These are phyloP conservation scores for Leptomonas pyrrhocoris DNA, from an alignment of 208 protist genomes.

Conservation along the genomic window DNA sequence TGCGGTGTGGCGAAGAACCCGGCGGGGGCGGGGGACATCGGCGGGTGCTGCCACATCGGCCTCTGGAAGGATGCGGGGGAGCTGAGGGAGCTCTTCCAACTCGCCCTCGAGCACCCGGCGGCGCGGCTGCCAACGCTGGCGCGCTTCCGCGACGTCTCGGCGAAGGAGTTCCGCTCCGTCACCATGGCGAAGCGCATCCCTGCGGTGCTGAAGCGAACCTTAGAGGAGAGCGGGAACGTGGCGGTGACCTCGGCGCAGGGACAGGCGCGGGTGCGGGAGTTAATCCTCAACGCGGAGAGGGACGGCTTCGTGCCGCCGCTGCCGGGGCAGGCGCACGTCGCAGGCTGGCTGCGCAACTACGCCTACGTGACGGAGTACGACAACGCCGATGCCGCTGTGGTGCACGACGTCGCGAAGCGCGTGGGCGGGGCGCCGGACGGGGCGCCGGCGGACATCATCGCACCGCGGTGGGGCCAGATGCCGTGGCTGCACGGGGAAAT, in stretches of 20 bases:
- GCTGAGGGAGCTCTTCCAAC: slow-evolving; percentile 61
- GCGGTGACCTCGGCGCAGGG: slow-evolving; percentile 21
- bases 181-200: slow-evolving; percentile 68
- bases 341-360: slow-evolving; percentile 81
- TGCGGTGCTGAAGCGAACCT: slow-evolving; percentile 51
- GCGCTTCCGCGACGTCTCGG: slow-evolving; percentile 70
- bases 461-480: slow-evolving; percentile 82
- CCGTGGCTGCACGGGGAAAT: slow-evolving; percentile 92
- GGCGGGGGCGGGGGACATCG: slow-evolving; percentile 18
- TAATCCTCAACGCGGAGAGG: slow-evolving; percentile 39
- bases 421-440: slow-evolving; percentile 16
- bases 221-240: slow-evolving; percentile 47
- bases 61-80: slow-evolving; percentile 75
- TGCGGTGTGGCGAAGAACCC: slow-evolving; percentile 15
- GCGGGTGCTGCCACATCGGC: slow-evolving; percentile 78
- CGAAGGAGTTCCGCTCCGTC: slow-evolving; percentile 73
- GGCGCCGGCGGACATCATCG: slow-evolving; percentile 13
- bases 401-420: slow-evolving; percentile 22
- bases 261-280: slow-evolving; percentile 26
- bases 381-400: background rate
- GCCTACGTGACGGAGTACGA: slow-evolving; percentile 56
- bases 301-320: slow-evolving; percentile 69
- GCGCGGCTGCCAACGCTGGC: slow-evolving; percentile 76
- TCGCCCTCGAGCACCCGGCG: slow-evolving; percentile 42
- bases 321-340: slow-evolving; percentile 59